These are phyloP conservation scores for Ocimum tenuiflorum DNA, from an alignment of 257 asterid genomes.

Conservation along the genomic window DNA sequence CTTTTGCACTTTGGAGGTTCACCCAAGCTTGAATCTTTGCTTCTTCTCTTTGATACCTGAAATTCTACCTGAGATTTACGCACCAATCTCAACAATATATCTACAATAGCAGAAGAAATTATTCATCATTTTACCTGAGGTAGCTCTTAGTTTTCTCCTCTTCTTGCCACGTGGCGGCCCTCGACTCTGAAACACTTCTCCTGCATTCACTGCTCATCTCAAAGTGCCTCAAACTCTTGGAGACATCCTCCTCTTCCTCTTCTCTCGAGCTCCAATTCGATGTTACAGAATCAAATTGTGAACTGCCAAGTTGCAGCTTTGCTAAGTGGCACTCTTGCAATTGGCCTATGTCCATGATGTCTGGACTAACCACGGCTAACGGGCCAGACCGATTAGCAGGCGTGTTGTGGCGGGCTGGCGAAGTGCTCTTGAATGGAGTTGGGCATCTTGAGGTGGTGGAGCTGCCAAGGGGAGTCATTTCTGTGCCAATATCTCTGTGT, in stretches of 20 bases:
- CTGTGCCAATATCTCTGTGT: slow-evolving; percentile 87
- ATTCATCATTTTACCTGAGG: slow-evolving; percentile 44
- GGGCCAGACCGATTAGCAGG: slow-evolving; percentile 87
- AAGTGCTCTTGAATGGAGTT: slow-evolving; percentile 66
- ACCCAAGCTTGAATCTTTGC: slow-evolving; percentile 98
- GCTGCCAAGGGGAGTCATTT: slow-evolving; percentile 95
- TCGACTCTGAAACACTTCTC: slow-evolving; percentile 55
- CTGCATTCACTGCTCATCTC: slow-evolving; percentile 62
- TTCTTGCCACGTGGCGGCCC: slow-evolving; percentile 63
- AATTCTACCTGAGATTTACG: background rate
- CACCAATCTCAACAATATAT: background rate
- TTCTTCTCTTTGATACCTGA: slow-evolving; percentile 93
- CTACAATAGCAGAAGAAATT: background rate
- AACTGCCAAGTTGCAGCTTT: slow-evolving; percentile 53
- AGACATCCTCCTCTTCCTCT: slow-evolving; percentile 94
- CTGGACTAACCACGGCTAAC: slow-evolving; percentile 30
- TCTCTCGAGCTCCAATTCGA: slow-evolving; percentile 91
- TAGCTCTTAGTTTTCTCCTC: slow-evolving; percentile 78
- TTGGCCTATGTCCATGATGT: slow-evolving; percentile 47
- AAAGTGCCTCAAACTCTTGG: slow-evolving; percentile 93
- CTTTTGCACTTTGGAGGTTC: slow-evolving; percentile 88
- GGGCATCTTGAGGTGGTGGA: slow-evolving; percentile 91
- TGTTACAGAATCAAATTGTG: slow-evolving; percentile 43
- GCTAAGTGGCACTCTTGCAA: slow-evolving; percentile 76
- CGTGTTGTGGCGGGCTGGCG: slow-evolving; percentile 86